Base-by-base conservation (phyloP, 495 filamentous ascomycete species). In the Tuber calosporum region DNA sequence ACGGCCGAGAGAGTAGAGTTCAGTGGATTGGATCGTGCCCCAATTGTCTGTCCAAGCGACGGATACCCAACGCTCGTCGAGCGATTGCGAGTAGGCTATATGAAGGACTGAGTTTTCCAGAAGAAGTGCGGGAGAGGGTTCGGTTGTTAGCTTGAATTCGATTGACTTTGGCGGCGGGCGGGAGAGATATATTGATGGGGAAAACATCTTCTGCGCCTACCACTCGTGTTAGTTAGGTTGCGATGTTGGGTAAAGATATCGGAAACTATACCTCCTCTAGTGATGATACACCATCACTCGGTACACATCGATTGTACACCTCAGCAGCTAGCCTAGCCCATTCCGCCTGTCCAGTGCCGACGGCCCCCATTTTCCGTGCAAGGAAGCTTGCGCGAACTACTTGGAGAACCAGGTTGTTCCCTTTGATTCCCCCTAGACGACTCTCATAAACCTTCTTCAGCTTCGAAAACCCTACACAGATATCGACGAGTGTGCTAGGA, bases 31-130 rank as follows among this genome's bases (percentile, higher is more conserved):
- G 72, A 91, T 86, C 58, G 84, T 87, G 0, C 95, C 96, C 37
- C 85, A 87, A 77, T 88, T 93, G 82, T 98, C 93, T 1, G 91
- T 92, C 96, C 96, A 99, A n/a, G 91, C 91, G 6, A 89, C 93
- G 1, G 90, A 90, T 67, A 97, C 82, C 96, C 96, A 99, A 26
- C 91, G 87, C 67, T 91, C 89, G 80, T 95, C 92, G 40, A 89
- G 83, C 80, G 92, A 94, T 74, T 89, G 88, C 0, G 91, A 90
- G 80, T 94, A 97, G 11, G 92, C 93, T 67, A 98, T 83, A 81
- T 99, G 96, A 17, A 99, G 87, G 74, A 90, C 90, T 19, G 87
- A 89, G 43, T 93, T 92, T 79, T 96, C 93, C 69, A 90, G 89
- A n/a, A 97, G 82, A 0, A 95, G 85, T 38, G 92, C 90, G 4